phyloP scores from a whole-genome alignment of 805 yeast genomes.

The Barnettozyma siamensis region DNA sequence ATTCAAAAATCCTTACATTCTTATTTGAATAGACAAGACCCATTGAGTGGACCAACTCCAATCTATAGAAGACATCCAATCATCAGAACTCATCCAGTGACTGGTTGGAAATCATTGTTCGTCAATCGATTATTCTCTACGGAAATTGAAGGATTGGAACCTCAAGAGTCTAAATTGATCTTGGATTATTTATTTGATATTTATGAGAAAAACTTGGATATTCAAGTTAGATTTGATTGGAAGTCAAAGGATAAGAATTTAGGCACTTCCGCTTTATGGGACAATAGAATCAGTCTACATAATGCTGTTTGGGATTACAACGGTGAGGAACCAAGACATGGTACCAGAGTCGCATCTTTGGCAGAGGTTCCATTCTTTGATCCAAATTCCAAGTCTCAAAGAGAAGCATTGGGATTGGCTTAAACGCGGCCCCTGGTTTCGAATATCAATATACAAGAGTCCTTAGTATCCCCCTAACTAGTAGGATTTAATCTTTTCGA shows the following conservation, averaged over 20 bases:
- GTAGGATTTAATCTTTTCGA: no score
- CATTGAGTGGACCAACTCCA: slow-evolving; percentile 38
- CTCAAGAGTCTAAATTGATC: slow-evolving; percentile 41
- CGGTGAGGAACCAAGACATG: slow-evolving; percentile 31
- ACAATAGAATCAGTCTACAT: slow-evolving; percentile 51
- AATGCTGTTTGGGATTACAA: slow-evolving; percentile 41
- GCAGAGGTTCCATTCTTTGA: slow-evolving; percentile 43
- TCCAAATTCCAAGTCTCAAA: slow-evolving; percentile 40
- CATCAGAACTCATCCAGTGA: slow-evolving; percentile 55
- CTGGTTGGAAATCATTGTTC: slow-evolving; percentile 54
- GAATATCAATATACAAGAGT: no score
- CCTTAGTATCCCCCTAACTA: no score
- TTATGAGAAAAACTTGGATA: slow-evolving; percentile 44
- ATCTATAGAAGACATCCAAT: slow-evolving; percentile 52
- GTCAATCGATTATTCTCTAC: slow-evolving; percentile 43
- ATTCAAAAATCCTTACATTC: slow-evolving; percentile 36
- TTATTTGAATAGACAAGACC: slow-evolving; percentile 35
- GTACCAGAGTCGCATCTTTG: slow-evolving; percentile 39
- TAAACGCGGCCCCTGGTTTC: no score
- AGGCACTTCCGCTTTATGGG: slow-evolving; percentile 55
- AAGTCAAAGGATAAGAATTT: slow-evolving; percentile 25
- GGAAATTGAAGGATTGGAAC: slow-evolving; percentile 45
- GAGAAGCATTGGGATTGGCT: slow-evolving; percentile 28
- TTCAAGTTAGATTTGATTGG: slow-evolving; percentile 53
- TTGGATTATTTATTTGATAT: slow-evolving; percentile 39